Evolutionary conservation across 1,139 yeast species (phyloP).

Genomic region (Yamadazyma mexicana): DNA sequence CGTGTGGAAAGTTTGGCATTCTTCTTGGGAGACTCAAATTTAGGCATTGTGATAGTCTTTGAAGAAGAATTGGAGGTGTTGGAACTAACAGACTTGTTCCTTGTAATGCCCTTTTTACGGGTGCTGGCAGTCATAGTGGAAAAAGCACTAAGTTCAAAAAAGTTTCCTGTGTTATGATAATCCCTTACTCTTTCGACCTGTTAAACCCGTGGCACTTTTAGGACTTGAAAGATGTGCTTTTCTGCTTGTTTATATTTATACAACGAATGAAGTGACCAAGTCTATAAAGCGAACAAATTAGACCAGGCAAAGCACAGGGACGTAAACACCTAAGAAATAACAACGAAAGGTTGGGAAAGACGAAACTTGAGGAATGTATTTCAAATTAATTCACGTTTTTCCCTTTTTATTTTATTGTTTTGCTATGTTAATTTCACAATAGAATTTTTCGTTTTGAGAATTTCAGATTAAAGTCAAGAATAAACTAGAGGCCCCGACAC

Average conservation of each 20-base stretch:
- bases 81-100: conserved; percentile 18
- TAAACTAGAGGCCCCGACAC: background rate
- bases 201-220: too few relatives aligned
- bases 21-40: background rate
- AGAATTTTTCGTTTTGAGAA: background rate
- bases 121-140: background rate
- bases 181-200: too few relatives aligned
- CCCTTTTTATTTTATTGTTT: background rate
- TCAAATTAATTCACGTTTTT: background rate
- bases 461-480: too few relatives aligned
- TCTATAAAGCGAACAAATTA: background rate
- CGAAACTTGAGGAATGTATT: background rate
- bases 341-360: background rate
- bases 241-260: background rate
- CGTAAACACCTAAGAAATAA: background rate
- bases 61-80: conserved; percentile 16
- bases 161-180: too few relatives aligned
- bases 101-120: background rate
- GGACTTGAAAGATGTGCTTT: too few relatives aligned
- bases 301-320: background rate
- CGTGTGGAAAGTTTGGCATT: background rate
- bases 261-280: background rate
- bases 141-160: too few relatives aligned
- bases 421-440: background rate
- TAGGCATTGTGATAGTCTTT: conserved; percentile 12